Evolutionary conservation across 176 grass and related monocot species (phyloP).

Genomic region (Poa annua): DNA sequence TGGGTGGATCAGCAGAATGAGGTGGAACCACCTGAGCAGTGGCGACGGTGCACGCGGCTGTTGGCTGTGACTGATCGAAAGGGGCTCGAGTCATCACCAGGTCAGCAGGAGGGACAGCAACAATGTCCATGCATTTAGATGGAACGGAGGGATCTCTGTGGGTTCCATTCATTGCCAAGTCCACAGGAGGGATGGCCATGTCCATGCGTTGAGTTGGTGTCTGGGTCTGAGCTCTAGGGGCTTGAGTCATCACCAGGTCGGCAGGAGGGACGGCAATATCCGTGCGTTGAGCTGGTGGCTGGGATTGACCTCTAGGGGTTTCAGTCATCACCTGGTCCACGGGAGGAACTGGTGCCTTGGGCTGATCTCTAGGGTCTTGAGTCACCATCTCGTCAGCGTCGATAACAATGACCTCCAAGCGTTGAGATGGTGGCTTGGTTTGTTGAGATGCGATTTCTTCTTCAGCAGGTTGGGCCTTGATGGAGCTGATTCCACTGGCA

Average conservation of each 20-base stretch:
- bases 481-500: not conserved
- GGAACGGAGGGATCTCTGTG: not conserved
- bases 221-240: not conserved
- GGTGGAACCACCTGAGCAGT: constrained; percentile 30
- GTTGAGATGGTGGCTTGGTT: not conserved
- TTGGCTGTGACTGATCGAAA: not conserved
- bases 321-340: not conserved
- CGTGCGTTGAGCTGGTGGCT: constrained; percentile 18
- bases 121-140: not conserved
- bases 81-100: not conserved
- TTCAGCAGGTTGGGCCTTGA: not conserved
- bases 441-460: not conserved
- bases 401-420: not conserved
- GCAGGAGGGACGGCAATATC: not conserved
- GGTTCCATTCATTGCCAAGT: not conserved
- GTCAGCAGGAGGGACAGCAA: not conserved
- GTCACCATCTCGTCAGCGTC: not conserved
- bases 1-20: constrained; percentile 5
- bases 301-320: not conserved
- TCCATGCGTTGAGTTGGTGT: constrained; percentile 16
- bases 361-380: not conserved
- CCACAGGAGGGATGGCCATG: not conserved
- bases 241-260: not conserved
- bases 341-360: not conserved
- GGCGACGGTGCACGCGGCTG: not conserved